Evolutionary conservation across 495 filamentous ascomycete genomes (phyloP).

Genomic region (Lepidopterella palustris): DNA sequence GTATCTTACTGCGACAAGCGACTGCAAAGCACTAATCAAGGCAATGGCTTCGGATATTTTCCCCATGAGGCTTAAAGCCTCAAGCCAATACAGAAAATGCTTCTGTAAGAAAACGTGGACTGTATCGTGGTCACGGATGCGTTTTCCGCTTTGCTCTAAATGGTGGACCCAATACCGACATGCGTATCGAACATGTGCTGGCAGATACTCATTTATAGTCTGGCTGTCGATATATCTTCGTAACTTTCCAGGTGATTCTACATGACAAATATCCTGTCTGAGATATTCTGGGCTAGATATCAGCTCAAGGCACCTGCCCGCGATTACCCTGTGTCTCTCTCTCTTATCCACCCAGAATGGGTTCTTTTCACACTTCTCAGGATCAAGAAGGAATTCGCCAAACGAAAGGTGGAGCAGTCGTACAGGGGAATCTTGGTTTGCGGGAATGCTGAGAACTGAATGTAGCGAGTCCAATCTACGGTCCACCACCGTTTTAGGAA

Average conservation of each 20-base stretch:
- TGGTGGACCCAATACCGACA: too few species aligned
- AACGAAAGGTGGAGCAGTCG: slow-evolving; percentile 44
- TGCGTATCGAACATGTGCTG: too few species aligned
- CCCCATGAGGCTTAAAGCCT: slow-evolving; percentile 38
- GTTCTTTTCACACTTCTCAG: slow-evolving; percentile 24
- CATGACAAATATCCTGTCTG: too few species aligned
- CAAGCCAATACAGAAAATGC: slow-evolving; percentile 44
- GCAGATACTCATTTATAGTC: too few species aligned
- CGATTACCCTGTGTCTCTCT: slow-evolving; percentile 33
- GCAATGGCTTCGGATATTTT: not conserved
- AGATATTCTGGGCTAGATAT: too few species aligned
- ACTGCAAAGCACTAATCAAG: not conserved
- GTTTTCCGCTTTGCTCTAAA: slow-evolving; percentile 30
- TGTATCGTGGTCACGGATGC: slow-evolving; percentile 22
- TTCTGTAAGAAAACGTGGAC: slow-evolving; percentile 34
- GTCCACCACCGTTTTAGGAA: slow-evolving; percentile 8
- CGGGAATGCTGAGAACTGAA: slow-evolving; percentile 36
- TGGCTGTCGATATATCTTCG: too few species aligned
- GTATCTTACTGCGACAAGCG: not conserved
- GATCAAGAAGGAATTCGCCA: slow-evolving; percentile 45
- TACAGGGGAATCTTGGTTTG: slow-evolving; percentile 27
- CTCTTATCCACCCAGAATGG: slow-evolving; percentile 38
- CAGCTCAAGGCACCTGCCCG: slow-evolving; percentile 33
- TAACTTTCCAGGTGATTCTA: too few species aligned
- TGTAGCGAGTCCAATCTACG: slow-evolving; percentile 27